A percentile compares a stretch with the other conserved stretches of the same genome.
These are phyloP conservation scores for Salvia sclarea DNA, from an alignment of 305 asterid species.

Conservation along the genomic window DNA sequence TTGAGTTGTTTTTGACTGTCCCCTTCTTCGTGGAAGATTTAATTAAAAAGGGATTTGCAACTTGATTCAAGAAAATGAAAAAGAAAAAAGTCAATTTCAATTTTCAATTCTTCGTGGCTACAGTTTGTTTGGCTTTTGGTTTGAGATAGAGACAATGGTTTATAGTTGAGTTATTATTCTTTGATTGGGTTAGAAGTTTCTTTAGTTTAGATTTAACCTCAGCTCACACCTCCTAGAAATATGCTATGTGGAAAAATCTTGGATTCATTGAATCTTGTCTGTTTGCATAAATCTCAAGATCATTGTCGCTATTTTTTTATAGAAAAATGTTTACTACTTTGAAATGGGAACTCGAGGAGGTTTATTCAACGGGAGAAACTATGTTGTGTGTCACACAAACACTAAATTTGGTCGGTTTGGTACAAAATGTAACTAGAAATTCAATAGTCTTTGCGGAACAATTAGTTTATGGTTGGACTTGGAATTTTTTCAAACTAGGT, in stretches of 20 bases:
- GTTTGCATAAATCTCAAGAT: neutral
- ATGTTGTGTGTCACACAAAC: neutral
- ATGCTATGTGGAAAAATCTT: neutral
- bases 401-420: no score
- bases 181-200: conserved; percentile 10
- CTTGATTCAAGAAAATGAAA: neutral
- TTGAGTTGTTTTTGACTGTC: conserved; percentile 35
- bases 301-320: neutral
- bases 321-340: neutral
- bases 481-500: no score
- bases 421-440: no score
- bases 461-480: no score
- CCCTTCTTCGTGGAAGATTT: conserved; percentile 34
- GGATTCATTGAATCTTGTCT: neutral
- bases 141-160: conserved; percentile 13
- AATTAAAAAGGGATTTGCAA: neutral
- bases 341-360: neutral
- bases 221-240: neutral
- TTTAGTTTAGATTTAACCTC: neutral
- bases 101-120: conserved; percentile 13
- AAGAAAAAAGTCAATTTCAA: conserved; percentile 30
- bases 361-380: neutral
- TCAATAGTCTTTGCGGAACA: no score
- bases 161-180: neutral
- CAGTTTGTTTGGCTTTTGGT: neutral